A percentile compares a stretch with the other conserved stretches of the same genome.
Conservation (phyloP, 352 stramenopile genomes). For the Globisporangium radiosum region DNA sequence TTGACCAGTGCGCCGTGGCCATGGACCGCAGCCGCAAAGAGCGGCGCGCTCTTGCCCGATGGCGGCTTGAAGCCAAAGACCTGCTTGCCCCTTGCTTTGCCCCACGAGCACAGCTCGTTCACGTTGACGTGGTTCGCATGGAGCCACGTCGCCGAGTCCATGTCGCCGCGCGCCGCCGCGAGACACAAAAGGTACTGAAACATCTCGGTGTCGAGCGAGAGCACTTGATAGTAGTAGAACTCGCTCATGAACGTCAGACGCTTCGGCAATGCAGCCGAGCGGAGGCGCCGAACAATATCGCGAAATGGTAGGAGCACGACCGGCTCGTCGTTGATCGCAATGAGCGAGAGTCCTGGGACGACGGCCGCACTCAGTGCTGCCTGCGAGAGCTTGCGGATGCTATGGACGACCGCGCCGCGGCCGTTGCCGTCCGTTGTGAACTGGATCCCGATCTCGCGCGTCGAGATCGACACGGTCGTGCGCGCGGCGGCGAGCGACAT, state of each 20-base stretch:
- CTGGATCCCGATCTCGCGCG: constrained; percentile 76
- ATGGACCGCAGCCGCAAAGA: constrained; percentile 57
- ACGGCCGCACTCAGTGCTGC: constrained; percentile 67
- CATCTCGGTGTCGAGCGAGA: constrained; percentile 72
- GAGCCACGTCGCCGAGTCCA: constrained; percentile 59
- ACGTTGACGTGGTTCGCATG: constrained; percentile 43
- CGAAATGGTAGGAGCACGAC: constrained; percentile 74
- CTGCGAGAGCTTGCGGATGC: constrained; percentile 73
- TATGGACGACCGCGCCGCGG: constrained; percentile 69
- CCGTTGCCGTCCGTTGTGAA: constrained; percentile 75
- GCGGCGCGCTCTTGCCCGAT: constrained; percentile 39
- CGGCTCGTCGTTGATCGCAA: constrained; percentile 79
- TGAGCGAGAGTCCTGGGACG: constrained; percentile 60
- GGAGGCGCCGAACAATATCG: constrained; percentile 63
- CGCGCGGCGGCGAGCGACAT: constrained; percentile 48
- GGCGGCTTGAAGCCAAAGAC: constrained; percentile 61
- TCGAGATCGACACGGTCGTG: constrained; percentile 75
- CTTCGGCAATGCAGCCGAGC: constrained; percentile 64
- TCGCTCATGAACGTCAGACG: constrained; percentile 78
- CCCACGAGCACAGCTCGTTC: constrained; percentile 66
- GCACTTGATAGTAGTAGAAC: constrained; percentile 81
- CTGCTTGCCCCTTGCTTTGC: constrained; percentile 61
- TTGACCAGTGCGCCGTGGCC: constrained; percentile 60
- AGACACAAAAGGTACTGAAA: constrained; percentile 75
- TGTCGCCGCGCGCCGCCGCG: constrained; percentile 60